These are phyloP conservation scores for Leishmania gerbilli DNA, from an alignment of 208 protist species.

Conservation along the genomic window DNA sequence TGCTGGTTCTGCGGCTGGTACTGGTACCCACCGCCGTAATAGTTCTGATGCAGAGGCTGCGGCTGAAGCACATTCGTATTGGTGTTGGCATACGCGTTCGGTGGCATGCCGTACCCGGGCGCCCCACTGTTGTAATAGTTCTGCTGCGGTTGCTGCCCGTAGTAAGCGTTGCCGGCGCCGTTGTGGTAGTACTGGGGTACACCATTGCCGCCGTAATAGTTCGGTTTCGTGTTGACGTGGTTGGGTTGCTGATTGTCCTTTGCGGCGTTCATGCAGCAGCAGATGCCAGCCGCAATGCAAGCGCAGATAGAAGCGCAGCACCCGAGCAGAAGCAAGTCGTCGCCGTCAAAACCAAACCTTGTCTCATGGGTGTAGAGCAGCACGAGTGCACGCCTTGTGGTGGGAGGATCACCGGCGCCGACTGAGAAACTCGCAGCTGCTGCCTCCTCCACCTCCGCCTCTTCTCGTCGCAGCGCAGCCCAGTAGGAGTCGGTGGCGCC, in stretches of 20 bases:
- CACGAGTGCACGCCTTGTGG: constrained; percentile 9
- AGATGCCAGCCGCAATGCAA: constrained; percentile 24
- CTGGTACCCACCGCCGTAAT: not conserved
- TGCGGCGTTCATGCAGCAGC: constrained; percentile 12
- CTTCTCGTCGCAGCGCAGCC: not conserved
- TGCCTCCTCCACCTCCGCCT: not conserved
- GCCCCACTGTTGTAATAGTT: constrained; percentile 7
- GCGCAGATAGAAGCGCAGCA: constrained; percentile 21
- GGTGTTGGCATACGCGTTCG: constrained; percentile 14
- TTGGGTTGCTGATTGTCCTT: constrained; percentile 3
- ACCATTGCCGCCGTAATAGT: constrained; percentile 6
- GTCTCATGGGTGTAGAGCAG: constrained; percentile 23
- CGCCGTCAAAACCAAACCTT: constrained; percentile 16
- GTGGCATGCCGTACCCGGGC: constrained; percentile 16
- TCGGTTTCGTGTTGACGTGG: constrained; percentile 2
- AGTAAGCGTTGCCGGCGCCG: constrained; percentile 6
- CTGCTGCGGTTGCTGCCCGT: not conserved
- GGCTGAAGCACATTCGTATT: not conserved
- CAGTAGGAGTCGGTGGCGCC: not conserved
- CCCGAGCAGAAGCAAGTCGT: constrained; percentile 12
- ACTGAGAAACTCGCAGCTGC: not conserved
- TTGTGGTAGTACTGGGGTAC: constrained; percentile 1
- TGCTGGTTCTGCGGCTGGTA: constrained; percentile 1
- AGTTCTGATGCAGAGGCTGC: not conserved
- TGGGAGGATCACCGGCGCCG: not conserved